Base-by-base conservation (phyloP, 2,329 filamentous ascomycete genomes). In the Calonectria fujianensis region DNA sequence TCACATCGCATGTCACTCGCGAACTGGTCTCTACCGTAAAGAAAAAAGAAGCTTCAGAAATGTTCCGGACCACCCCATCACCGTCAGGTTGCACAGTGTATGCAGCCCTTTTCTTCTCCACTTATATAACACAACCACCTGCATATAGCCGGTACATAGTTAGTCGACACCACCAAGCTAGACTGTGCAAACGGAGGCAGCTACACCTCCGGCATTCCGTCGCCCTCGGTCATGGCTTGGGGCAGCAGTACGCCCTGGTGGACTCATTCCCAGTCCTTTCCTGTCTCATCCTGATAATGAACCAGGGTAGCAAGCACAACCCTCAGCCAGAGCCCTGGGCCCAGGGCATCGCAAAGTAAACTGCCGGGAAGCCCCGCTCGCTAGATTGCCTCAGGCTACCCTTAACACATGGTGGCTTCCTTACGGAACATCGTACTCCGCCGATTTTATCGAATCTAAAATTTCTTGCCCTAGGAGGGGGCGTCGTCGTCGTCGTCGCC, bases 281-380 rank as follows among this genome's bases (percentile, higher is more conserved):
- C 52, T 69, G n/a, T 61, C 66, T 61, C 31, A 63, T 70, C 50
- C 41, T 61, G 57, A 41, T 35, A 70, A 63, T n/a, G 37, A 39
- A 31, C 68, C 32, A 41, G 68, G 68, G 18, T 52, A 41, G 3
- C 24, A 69, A 50, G 45, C 68, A 70, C 50, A 63, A 63, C 24
- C n/a, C 24, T 64, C 57, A 35, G 39, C 45, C 52, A 24, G 37
- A 51, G 24, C 31, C 57, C 20, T 32, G 18, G 18, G n/a, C 31
- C 68, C 41, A 29, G 68, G 68, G 54, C 45, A 52, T 41, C 39
- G 24, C 61, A 48, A 31, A 64, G 24, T 24, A 70, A 50, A 70
- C 10, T 45, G 48, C 59, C 69, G 69, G 57, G 48, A 70, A 39
- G 48, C 45, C 31, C 69, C 45, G 59, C 69, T 65, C 68, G 24